Conservation (phyloP, 306 rosid genomes). For the Casuarina cunninghamiana region DNA sequence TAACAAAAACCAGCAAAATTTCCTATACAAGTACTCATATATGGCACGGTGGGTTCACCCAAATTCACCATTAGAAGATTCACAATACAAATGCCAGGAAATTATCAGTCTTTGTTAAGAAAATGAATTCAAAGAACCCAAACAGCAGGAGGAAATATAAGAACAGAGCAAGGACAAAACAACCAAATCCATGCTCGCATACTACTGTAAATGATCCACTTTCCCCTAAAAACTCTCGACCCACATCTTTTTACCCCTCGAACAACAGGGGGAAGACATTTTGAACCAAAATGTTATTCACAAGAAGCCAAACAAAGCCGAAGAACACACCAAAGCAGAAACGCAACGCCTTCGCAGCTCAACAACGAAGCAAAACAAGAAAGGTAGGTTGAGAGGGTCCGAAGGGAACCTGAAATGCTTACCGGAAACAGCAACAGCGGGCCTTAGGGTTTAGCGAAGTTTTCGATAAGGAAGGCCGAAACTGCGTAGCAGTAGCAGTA, state of each 20-base stretch:
- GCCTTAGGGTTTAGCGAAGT: not conserved
- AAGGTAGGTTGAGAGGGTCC: not conserved
- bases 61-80: too few species aligned
- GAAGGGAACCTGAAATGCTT: not conserved
- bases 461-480: constrained; percentile 38
- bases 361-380: not conserved
- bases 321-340: not conserved
- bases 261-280: not conserved
- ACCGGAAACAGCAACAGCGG: not conserved
- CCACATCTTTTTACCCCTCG: not conserved
- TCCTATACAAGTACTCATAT: too few species aligned
- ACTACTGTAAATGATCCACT: too few species aligned
- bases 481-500: not conserved
- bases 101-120: too few species aligned
- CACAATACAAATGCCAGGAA: too few species aligned
- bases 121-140: too few species aligned
- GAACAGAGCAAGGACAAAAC: too few species aligned
- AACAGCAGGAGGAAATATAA: too few species aligned
- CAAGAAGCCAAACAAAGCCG: not conserved
- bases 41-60: too few species aligned
- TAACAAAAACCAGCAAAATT: too few species aligned
- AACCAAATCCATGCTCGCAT: too few species aligned
- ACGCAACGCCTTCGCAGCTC: not conserved
- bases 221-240: not conserved
- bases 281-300: too few species aligned